phyloP scores from a whole-genome alignment of 2,329 filamentous ascomycete species.

The Trichoderma oligosporum region DNA sequence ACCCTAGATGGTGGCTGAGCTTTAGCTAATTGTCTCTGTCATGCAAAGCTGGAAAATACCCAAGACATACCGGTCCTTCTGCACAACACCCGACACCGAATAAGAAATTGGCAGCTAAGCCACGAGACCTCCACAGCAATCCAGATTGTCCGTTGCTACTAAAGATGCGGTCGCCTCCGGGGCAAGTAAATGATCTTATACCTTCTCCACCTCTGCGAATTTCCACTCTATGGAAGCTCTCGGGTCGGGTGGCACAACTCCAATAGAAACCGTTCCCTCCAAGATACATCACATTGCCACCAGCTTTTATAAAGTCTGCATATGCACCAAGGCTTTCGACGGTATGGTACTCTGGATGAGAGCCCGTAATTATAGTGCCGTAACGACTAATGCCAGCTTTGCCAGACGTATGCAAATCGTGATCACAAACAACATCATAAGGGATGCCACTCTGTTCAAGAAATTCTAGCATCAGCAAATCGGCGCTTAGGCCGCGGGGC shows the following conservation, averaged over 20 bases:
- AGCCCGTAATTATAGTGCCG: not conserved
- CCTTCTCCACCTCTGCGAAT: not conserved
- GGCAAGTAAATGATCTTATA: not conserved
- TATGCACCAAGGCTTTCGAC: not conserved
- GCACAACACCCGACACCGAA: not conserved
- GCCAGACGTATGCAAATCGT: not conserved
- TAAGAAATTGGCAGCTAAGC: not conserved
- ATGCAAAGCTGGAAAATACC: not conserved
- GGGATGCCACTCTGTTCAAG: not conserved
- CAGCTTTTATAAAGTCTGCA: not conserved
- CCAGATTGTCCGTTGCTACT: not conserved
- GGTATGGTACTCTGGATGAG: not conserved
- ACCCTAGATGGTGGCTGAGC: not conserved
- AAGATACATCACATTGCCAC: not conserved
- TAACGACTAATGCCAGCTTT: not conserved
- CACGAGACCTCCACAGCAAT: not conserved
- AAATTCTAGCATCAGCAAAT: not conserved
- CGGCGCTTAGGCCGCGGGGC: not conserved
- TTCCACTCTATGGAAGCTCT: not conserved
- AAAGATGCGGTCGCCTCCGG: not conserved
- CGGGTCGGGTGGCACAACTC: not conserved
- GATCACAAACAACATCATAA: not conserved
- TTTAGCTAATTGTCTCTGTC: not conserved
- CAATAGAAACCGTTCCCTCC: conserved; percentile 1
- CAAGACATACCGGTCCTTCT: not conserved